Base-by-base conservation (phyloP, 2,329 filamentous ascomycete species). In the Talaromyces marneffei region DNA sequence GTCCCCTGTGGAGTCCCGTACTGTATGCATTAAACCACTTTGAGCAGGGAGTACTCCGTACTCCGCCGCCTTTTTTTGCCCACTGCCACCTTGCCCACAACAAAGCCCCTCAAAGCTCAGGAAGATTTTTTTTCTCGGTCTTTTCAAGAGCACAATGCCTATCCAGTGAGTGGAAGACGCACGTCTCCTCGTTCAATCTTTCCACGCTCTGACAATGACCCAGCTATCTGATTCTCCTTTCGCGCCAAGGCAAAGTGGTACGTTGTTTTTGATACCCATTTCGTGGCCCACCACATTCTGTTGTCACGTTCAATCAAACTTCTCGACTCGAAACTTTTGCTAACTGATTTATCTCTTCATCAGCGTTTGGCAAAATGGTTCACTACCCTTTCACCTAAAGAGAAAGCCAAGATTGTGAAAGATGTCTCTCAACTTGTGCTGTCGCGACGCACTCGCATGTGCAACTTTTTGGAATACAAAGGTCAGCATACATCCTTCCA, bases 361-460 rank as follows among this genome's bases (percentile, higher is more conserved):
- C 79, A 99, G 94, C 92, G 94, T 74, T 88, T 99, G 61, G 94
- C 94, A 69, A 99, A 99, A 82, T 99, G 94, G 94, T 99, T 99
- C 80, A 96, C 92, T 60, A 99, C 94, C 16, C 85, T 99, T 65
- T 96, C 93, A 37, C 94, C 94, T 66, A 97, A 89, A 79, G 94
- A 99, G 74, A 99, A 99, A 82, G 94, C 93, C 79, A 99, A 99
- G 84, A 97, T 99, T 75, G 93, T 99, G 84, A 99, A 99, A 79
- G 94, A 99, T 83, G 94, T 99, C 71, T 92, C 94, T 64, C 94
- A 97, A 79, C 89, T 97, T 55, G 94, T 99, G 69, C 87, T 99
- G 68, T 94, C 94, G 65, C 87, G 94, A 69, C 87, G 94, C 72
- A 97, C 94, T 63, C 91, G 94, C 76, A 99, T 99, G 94, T 99